Evolutionary conservation across 2,329 filamentous ascomycete genomes (phyloP).

Genomic region (Stromatinia cepivora): DNA sequence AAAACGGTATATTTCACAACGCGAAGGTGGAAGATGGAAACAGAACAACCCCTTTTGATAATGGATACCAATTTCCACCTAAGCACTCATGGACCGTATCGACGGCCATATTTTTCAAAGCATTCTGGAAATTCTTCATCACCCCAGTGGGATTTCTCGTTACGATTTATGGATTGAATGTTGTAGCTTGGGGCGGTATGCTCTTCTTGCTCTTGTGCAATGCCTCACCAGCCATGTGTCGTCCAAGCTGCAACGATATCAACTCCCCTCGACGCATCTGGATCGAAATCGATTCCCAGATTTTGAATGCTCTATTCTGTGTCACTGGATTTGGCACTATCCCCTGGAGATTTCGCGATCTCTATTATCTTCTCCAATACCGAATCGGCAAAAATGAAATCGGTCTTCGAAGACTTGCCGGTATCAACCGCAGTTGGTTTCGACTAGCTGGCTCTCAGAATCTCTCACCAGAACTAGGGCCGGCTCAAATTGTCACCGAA

Average conservation of each 20-base stretch:
- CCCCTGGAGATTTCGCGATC: conserved; percentile 80
- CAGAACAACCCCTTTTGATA: conserved; percentile 50
- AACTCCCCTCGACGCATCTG: conserved; percentile 76
- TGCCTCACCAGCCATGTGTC: conserved; percentile 71
- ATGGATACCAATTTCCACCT: conserved; percentile 66
- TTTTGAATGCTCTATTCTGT: conserved; percentile 82
- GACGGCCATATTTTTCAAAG: conserved; percentile 55
- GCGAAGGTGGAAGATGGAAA: conserved; percentile 27
- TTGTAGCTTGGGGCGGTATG: conserved; percentile 91
- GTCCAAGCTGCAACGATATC: conserved; percentile 67
- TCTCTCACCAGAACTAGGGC: conserved; percentile 55
- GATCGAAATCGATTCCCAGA: conserved; percentile 83
- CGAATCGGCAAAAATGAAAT: conserved; percentile 54
- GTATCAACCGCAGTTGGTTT: conserved; percentile 75
- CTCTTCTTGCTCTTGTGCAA: conserved; percentile 82
- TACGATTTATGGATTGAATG: conserved; percentile 76
- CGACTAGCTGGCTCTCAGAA: conserved; percentile 66
- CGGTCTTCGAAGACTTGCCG: conserved; percentile 68
- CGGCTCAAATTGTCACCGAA: conserved; percentile 50
- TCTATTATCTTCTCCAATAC: conserved; percentile 71
- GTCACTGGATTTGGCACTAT: conserved; percentile 82
- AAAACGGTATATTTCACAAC: conserved; percentile 28
- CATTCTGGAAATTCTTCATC: conserved; percentile 70
- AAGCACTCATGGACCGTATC: conserved; percentile 61
- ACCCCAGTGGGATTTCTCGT: conserved; percentile 77